Base-by-base conservation (phyloP, 1,284 basidiomycete species). In the Malassezia sympodialis region DNA sequence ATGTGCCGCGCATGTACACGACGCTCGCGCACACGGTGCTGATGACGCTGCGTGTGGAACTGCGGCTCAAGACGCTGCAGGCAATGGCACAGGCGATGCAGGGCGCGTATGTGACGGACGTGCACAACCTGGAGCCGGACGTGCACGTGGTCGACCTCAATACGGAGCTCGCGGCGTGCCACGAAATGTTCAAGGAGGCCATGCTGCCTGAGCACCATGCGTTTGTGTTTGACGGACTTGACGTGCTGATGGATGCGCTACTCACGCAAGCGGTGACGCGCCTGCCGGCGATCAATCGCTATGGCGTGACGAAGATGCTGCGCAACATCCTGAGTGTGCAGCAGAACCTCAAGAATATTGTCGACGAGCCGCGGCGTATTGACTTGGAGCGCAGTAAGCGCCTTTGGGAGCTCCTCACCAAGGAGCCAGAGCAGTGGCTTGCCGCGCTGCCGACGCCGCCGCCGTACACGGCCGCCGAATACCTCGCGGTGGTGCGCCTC, bases 301-400 rank as follows among this genome's bases (percentile, higher is more conserved):
- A 84, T 52, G 93, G 93, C 0, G 82, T 90, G 59, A 83, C 84
- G 68, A 96, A 96, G 77, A 86, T 96, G 73, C 77, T 84, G 65
- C 83, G 90, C 40, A 94, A 96, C 75, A 86, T 96, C 42, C 79
- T 90, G 23, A 87, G 91, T 12, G 79, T 98, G 23, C 90, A 94
- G 73, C 93, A 98, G 73, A 87, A 88, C 65, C 80, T 96, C 63
- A 88, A 89, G 69, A 72, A 72, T 55, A 65, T 73, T 32, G 60
- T 62, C 35, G 52, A 54, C 23, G 31, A 56, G 24, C 62, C 62
- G 26, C 78, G 80, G 23, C 80, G 83, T 53, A 81, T 83, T 5
- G 82, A 86, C 58, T 85, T 96, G 58, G 82, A 85, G 49, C 80
- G 82, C 19, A 85, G 84, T 4, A 83, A 86, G 63, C 79, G 79